Evolutionary conservation across 768 basidiomycete genomes (phyloP).

Genomic region (Hebeloma cylindrosporum): DNA sequence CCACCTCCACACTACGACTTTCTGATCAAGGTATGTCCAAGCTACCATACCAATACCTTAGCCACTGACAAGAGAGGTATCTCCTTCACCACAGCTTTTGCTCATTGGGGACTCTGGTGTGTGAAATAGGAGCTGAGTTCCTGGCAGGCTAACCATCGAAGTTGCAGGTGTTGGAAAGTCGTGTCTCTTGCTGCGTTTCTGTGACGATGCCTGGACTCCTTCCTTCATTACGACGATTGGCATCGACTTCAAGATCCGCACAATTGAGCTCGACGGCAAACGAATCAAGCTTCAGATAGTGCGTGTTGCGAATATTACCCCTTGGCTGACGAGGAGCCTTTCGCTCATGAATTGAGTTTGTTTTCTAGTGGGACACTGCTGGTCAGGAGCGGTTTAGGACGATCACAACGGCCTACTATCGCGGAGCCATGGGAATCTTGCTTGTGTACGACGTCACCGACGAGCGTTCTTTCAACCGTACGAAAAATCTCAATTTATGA

Average conservation of each 20-base stretch:
- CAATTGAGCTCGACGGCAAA: constrained; percentile 97
- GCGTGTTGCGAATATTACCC: constrained; percentile 29
- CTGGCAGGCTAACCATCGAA: constrained; percentile 7
- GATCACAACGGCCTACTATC: constrained; percentile 98
- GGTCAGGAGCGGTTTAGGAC: constrained; percentile 99
- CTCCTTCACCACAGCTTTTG: constrained; percentile 58
- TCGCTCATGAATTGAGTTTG: not conserved
- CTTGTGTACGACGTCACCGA: constrained; percentile 99
- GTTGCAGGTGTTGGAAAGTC: constrained; percentile 90
- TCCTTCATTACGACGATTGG: constrained; percentile 99
- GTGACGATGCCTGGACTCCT: constrained; percentile 99
- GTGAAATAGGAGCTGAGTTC: constrained; percentile 16
- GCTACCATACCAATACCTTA: not conserved
- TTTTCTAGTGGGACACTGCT: constrained; percentile 91
- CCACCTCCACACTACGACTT: constrained; percentile 97
- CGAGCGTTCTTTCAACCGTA: constrained; percentile 95
- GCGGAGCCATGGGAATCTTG: constrained; percentile 97
- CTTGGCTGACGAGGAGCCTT: not conserved
- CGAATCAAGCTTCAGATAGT: constrained; percentile 99
- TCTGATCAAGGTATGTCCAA: constrained; percentile 77
- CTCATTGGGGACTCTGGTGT: constrained; percentile 95
- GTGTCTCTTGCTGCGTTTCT: constrained; percentile 93
- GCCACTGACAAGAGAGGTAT: constrained; percentile 8
- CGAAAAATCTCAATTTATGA: too few species aligned
- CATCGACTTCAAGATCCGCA: constrained; percentile 99